These are phyloP conservation scores for Medicago lupulina DNA, from an alignment of 306 rosid species.

Conservation along the genomic window DNA sequence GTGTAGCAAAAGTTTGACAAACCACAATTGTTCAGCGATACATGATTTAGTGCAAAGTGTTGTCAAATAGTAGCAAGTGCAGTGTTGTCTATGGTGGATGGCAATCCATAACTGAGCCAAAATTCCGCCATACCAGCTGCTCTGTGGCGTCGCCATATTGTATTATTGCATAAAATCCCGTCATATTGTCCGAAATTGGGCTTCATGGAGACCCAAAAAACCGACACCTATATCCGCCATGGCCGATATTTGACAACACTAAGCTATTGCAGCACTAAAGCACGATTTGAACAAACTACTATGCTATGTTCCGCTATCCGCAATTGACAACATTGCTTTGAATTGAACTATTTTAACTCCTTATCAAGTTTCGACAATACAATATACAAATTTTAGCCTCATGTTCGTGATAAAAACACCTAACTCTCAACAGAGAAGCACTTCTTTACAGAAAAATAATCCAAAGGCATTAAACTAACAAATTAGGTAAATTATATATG, in stretches of 20 bases:
- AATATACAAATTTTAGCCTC: constrained; percentile 13
- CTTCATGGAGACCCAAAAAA: too few species aligned
- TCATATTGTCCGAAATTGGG: too few species aligned
- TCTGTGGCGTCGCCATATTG: too few species aligned
- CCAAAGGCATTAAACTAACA: not conserved
- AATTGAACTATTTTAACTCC: constrained; percentile 26
- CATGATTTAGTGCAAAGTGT: not conserved
- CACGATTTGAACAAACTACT: not conserved
- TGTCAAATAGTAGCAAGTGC: not conserved
- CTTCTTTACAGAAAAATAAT: not conserved
- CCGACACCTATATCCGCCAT: too few species aligned
- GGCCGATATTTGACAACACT: too few species aligned
- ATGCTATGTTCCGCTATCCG: not conserved
- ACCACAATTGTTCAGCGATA: not conserved
- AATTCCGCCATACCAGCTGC: too few species aligned
- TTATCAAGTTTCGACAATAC: constrained; percentile 1
- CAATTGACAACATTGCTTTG: not conserved
- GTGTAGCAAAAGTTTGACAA: not conserved
- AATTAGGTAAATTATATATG: constrained; percentile 8
- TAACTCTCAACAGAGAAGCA: constrained; percentile 15
- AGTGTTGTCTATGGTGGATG: too few species aligned
- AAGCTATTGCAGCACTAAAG: not conserved
- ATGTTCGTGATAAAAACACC: constrained; percentile 24
- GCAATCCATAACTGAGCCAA: too few species aligned
- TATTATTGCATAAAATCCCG: too few species aligned